Conservation (phyloP, 176 grass and related monocot species). For the Poa pratensis region DNA sequence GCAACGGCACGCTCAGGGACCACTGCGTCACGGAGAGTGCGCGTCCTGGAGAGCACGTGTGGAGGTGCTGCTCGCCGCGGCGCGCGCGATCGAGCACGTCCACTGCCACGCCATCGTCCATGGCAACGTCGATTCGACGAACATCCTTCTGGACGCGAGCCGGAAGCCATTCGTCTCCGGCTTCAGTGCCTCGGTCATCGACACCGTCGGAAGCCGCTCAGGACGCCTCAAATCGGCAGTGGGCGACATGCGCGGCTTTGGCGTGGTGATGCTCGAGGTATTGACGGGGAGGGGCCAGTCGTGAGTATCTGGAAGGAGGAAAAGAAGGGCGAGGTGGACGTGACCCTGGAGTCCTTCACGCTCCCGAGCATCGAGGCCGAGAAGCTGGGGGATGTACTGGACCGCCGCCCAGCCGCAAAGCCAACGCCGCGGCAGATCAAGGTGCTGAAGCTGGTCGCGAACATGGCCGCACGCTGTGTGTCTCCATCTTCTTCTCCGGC, state of each 20-base stretch:
- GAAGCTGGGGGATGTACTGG: conserved; percentile 2
- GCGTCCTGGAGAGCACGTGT: not conserved
- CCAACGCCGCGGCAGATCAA: not conserved
- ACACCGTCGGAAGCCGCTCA: not conserved
- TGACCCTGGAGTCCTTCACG: not conserved
- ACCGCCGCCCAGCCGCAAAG: conserved; percentile 12
- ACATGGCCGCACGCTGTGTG: not conserved
- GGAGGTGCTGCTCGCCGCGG: not conserved
- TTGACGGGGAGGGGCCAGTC: conserved; percentile 1
- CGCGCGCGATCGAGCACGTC: conserved; percentile 11
- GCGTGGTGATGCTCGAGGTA: conserved; percentile 7
- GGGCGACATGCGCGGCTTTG: not conserved
- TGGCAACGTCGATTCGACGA: not conserved
- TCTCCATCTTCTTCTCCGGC: not conserved
- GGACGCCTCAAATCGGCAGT: not conserved
- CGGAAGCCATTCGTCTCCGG: not conserved
- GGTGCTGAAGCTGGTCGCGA: not conserved
- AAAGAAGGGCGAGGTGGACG: not conserved
- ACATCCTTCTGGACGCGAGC: not conserved
- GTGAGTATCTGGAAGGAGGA: not conserved
- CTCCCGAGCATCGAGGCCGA: not conserved
- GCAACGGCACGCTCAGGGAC: not conserved
- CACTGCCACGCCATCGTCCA: conserved; percentile 14
- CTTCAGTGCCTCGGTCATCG: not conserved
- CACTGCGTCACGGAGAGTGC: not conserved